Conservation (phyloP, 768 basidiomycete genomes). For the Lactarius psammicola region DNA sequence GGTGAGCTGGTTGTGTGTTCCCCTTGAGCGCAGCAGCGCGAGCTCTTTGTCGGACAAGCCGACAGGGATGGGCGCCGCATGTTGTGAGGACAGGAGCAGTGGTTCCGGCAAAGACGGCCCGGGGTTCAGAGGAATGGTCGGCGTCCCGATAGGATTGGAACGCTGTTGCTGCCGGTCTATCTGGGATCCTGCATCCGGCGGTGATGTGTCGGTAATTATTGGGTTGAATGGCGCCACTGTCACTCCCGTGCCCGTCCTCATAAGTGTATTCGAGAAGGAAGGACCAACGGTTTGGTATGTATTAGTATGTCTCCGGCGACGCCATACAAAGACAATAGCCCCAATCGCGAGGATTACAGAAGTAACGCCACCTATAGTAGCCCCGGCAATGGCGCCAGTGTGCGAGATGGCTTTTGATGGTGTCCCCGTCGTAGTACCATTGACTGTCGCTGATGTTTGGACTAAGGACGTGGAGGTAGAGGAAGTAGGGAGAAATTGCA, state of each 20-base stretch:
- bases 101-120: not conserved
- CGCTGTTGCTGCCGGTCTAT: not conserved
- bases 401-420: slow-evolving; percentile 30
- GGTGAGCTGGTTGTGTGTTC: no score
- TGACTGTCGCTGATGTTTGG: not conserved
- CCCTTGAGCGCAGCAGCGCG: not conserved
- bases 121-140: not conserved
- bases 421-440: not conserved
- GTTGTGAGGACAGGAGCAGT: not conserved
- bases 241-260: no score
- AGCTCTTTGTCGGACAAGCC: not conserved
- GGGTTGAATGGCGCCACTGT: not conserved
- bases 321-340: not conserved
- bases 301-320: not conserved
- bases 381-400: slow-evolving; percentile 50
- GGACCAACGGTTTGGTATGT: not conserved
- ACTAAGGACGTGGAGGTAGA: slow-evolving; percentile 27
- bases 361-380: slow-evolving; percentile 47
- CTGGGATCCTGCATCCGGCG: not conserved
- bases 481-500: slow-evolving; percentile 21
- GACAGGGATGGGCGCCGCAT: not conserved
- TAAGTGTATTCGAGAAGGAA: no score
- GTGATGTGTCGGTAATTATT: not conserved
- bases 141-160: not conserved
- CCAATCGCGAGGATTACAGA: not conserved